Evolutionary conservation across 2,329 filamentous ascomycete genomes (phyloP).

Genomic region (Aspergillus flavus): DNA sequence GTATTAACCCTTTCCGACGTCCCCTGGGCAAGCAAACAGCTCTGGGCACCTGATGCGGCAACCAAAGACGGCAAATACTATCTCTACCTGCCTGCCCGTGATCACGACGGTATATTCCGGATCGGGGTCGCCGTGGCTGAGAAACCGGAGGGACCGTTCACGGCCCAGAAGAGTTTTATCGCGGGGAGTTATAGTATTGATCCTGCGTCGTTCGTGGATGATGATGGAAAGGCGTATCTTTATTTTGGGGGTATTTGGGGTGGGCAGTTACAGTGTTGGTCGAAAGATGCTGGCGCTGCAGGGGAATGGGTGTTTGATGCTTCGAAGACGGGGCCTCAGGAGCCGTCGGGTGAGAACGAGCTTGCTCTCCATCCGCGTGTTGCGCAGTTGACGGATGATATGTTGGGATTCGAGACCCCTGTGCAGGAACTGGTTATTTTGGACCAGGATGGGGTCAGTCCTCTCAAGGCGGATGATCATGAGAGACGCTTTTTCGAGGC

Average conservation of each 20-base stretch:
- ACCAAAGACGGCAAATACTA: constrained; percentile 71
- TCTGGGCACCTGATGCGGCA: constrained; percentile 80
- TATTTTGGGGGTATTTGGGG: constrained; percentile 84
- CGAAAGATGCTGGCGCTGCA: constrained; percentile 45
- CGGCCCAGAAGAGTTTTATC: constrained; percentile 65
- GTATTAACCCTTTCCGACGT: constrained; percentile 67
- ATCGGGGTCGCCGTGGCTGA: constrained; percentile 71
- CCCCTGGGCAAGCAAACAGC: constrained; percentile 76
- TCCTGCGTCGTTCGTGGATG: constrained; percentile 74
- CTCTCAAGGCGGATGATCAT: constrained; percentile 68
- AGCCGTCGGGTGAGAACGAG: constrained; percentile 60
- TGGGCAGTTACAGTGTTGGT: constrained; percentile 77
- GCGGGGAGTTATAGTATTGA: constrained; percentile 74
- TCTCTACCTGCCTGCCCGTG: constrained; percentile 75
- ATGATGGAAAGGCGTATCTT: constrained; percentile 64
- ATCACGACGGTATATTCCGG: constrained; percentile 69
- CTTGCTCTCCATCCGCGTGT: constrained; percentile 68
- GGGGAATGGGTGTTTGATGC: constrained; percentile 56
- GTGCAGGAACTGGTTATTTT: constrained; percentile 67
- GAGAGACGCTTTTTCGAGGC: constrained; percentile 78
- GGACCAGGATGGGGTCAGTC: constrained; percentile 60
- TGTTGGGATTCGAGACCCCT: constrained; percentile 61
- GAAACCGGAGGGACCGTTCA: constrained; percentile 70
- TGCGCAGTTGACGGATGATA: constrained; percentile 64
- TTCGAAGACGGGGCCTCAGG: constrained; percentile 58